phyloP scores from a whole-genome alignment of 805 yeast species.

The Spathaspora gorwiae region DNA sequence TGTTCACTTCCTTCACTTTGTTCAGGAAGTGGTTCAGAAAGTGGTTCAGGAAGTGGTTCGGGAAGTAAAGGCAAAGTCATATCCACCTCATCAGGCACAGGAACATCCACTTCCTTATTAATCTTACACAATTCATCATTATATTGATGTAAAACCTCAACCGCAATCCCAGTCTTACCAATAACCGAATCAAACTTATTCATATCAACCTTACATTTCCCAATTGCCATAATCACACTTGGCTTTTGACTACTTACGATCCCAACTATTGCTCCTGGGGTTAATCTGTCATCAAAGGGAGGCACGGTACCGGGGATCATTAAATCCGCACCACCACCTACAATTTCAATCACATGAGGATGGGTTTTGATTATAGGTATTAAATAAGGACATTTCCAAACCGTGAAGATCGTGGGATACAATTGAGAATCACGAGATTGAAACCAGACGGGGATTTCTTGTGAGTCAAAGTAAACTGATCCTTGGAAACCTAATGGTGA shows the following conservation, averaged over 20 bases:
- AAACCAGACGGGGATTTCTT: constrained; percentile 72
- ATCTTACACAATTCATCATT: constrained; percentile 60
- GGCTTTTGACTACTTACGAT: constrained; percentile 61
- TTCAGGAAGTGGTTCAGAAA: constrained; percentile 3
- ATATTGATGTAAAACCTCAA: constrained; percentile 59
- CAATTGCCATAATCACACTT: constrained; percentile 65
- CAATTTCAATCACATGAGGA: constrained; percentile 61
- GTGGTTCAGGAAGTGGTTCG: constrained; percentile 3
- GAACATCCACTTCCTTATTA: constrained; percentile 42
- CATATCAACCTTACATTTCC: constrained; percentile 52
- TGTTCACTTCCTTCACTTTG: constrained; percentile 3
- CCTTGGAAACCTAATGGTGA: constrained; percentile 53
- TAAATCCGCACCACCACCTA: constrained; percentile 76
- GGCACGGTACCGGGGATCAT: constrained; percentile 71
- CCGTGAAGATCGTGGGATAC: constrained; percentile 68
- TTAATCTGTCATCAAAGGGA: constrained; percentile 49
- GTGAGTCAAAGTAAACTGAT: constrained; percentile 57
- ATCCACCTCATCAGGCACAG: constrained; percentile 21
- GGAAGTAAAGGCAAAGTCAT: constrained; percentile 34
- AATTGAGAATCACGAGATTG: constrained; percentile 49
- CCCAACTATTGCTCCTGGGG: constrained; percentile 62
- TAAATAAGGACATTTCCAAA: constrained; percentile 65
- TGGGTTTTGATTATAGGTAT: constrained; percentile 71
- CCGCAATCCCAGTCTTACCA: constrained; percentile 78
- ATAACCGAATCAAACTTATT: constrained; percentile 39